phyloP scores from a whole-genome alignment of 768 basidiomycete species.

The button mushroom (Agaricus bisporus) region DNA sequence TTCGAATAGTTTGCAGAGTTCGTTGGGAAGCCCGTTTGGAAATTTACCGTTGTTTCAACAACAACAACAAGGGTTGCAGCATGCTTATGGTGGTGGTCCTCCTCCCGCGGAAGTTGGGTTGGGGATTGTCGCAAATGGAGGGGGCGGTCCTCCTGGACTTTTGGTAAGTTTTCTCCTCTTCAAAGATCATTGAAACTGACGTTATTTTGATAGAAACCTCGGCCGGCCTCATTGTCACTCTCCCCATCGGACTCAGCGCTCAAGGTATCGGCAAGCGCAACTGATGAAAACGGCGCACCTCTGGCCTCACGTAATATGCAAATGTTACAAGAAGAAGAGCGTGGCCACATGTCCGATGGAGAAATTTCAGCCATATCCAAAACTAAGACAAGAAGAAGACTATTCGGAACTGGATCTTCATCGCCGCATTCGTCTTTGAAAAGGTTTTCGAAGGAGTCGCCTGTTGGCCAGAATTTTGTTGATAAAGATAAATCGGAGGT shows the following conservation, averaged over 20 bases:
- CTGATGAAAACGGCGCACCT: conserved; percentile 13
- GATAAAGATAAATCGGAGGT: conserved; percentile 11
- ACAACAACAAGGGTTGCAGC: conserved; percentile 14
- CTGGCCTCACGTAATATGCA: conserved; percentile 20
- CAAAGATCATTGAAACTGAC: background rate
- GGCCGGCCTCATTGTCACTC: conserved; percentile 45
- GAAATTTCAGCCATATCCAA: conserved; percentile 36
- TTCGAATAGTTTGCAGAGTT: conserved; percentile 32
- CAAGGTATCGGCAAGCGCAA: conserved; percentile 33
- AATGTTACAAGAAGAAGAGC: conserved; percentile 42
- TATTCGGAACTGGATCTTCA: conserved; percentile 62
- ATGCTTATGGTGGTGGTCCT: too few species aligned
- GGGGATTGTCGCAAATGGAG: conserved; percentile 11
- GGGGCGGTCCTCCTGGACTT: conserved; percentile 11
- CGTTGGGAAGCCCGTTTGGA: conserved; percentile 34
- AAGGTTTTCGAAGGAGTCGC: conserved; percentile 14
- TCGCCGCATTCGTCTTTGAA: conserved; percentile 24
- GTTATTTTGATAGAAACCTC: conserved; percentile 25
- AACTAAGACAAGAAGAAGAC: conserved; percentile 37
- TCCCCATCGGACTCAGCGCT: conserved; percentile 62
- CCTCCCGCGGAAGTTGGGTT: too few species aligned
- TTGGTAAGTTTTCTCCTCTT: background rate
- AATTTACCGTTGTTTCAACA: conserved; percentile 10
- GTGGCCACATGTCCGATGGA: conserved; percentile 57
- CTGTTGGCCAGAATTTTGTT: conserved; percentile 1